These are phyloP conservation scores for Sugiyamaella sp. DNA, from an alignment of 1,139 yeast genomes.

Conservation along the genomic window DNA sequence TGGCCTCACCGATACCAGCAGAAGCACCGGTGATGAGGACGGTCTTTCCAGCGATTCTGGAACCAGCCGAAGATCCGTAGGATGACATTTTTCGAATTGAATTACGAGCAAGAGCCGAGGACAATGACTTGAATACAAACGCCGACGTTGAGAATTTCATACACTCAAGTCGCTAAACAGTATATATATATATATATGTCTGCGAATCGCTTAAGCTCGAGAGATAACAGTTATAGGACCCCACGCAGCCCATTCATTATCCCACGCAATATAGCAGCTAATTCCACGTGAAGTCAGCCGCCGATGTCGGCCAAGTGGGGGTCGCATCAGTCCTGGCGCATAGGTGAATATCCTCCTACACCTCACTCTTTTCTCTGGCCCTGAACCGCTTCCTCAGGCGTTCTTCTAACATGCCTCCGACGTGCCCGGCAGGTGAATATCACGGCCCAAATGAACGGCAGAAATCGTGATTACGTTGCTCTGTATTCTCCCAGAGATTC, in stretches of 20 bases:
- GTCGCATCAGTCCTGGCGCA: too few relatives aligned
- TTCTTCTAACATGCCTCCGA: too few relatives aligned
- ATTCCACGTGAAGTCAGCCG: conserved; percentile 1
- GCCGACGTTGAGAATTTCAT: conserved; percentile 6
- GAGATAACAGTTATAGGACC: not conserved
- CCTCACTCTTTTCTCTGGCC: too few relatives aligned
- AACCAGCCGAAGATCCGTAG: conserved; percentile 60
- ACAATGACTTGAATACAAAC: conserved; percentile 5
- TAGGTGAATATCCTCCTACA: too few relatives aligned
- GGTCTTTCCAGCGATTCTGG: conserved; percentile 62
- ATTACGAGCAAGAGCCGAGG: not conserved
- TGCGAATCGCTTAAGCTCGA: not conserved
- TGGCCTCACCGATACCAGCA: conserved; percentile 77
- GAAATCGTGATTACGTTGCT: too few relatives aligned
- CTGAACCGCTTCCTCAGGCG: too few relatives aligned
- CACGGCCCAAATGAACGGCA: too few relatives aligned
- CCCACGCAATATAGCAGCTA: too few relatives aligned
- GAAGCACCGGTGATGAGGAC: conserved; percentile 76
- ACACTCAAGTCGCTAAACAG: not conserved
- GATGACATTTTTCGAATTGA: conserved; percentile 44
- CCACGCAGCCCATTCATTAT: not conserved
- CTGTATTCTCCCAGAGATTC: too few relatives aligned
- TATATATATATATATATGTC: not conserved
- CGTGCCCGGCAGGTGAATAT: too few relatives aligned
- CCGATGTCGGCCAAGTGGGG: not conserved